Base-by-base conservation (phyloP, 345 rosid genomes). In the Populus euphratica region DNA sequence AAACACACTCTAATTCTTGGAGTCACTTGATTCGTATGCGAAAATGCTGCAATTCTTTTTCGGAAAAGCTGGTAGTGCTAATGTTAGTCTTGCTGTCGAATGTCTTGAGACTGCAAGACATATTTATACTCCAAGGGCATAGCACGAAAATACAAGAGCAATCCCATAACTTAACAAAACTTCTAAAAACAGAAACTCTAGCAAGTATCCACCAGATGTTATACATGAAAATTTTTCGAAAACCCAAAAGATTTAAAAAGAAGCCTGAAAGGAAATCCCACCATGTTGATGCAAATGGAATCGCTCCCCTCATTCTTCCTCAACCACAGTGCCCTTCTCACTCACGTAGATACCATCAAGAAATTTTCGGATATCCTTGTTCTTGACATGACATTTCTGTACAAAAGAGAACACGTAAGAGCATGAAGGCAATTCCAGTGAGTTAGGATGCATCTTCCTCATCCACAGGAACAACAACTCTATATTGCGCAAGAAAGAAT, bases 301-400 rank as follows among this genome's bases (percentile, higher is more conserved):
- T 54, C 5, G 25, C 27, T 54, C 62, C 35, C 29, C 44, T 41
- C 12, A 41, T 12, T 41, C 44, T 59, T 59, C 63, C 13, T n/a
- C 63, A 1, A 59, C 4, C 3, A 59, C 29, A 59, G 82, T 81
- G 62, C 88, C 85, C 82, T 74, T 90, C 86, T 90, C 91, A 16
- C 91, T 88, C 0, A 90, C 91, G 73, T 90, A 90, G 82, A 88
- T 90, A 54, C 93, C 91, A 1, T 90, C 93, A 39, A 90, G 88
- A 44, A 90, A 90, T 85, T 88, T 88, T 77, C 92, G 77, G 83
- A 90, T 90, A 77, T 90, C 94, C 4, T 59, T 59, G 29, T 59
- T 59, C 63, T 59, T 59, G 29, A 59, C 63, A 13, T 59, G 63
- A 9, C 63, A 59, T 59, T 59, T 59, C 63, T 59, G 63, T 59